Percentiles rank a stretch among this genome's conserved stretches.
Evolutionary conservation across 176 grass and related monocot genomes (phyloP).

Genomic region (Ensete ventricosum): DNA sequence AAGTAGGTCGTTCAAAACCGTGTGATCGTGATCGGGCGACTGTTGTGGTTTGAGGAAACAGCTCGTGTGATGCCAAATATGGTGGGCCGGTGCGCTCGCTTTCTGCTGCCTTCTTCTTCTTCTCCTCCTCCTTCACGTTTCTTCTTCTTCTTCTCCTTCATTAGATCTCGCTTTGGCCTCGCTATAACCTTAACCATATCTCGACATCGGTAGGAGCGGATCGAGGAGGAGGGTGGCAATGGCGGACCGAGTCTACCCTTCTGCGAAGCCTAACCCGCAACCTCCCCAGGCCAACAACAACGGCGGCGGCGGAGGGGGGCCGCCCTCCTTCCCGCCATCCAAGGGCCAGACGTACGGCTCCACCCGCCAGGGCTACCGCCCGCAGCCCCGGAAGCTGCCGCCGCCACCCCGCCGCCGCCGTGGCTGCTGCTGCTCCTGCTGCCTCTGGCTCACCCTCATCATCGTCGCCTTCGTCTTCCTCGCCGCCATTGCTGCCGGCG

Average conservation of each 20-base stretch:
- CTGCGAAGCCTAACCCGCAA: constrained; percentile 63
- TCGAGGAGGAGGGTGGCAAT: constrained; percentile 21
- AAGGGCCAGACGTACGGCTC: constrained; percentile 73
- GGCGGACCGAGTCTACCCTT: constrained; percentile 69
- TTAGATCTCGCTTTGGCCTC: neutral
- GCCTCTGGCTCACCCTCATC: constrained; percentile 52
- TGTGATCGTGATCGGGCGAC: neutral
- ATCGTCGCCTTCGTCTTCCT: constrained; percentile 61
- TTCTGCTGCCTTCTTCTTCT: neutral
- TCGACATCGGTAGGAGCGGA: neutral
- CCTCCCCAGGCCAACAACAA: constrained; percentile 26
- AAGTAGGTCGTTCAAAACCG: neutral
- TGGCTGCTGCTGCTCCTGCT: constrained; percentile 66
- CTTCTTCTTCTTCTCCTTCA: neutral
- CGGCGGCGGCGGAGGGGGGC: neutral
- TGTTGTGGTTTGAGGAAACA: neutral
- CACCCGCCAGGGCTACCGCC: constrained; percentile 60
- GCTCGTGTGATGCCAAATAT: neutral
- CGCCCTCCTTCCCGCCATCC: constrained; percentile 24
- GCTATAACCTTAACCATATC: constrained; percentile 12
- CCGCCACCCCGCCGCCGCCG: constrained; percentile 56
- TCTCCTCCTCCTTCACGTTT: neutral
- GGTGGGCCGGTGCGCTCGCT: neutral
- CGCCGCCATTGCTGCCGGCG: constrained; percentile 50
- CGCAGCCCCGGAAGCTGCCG: constrained; percentile 21